Evolutionary conservation across 768 basidiomycete genomes (phyloP).

Genomic region (Hortiboletus flavorubellus): DNA sequence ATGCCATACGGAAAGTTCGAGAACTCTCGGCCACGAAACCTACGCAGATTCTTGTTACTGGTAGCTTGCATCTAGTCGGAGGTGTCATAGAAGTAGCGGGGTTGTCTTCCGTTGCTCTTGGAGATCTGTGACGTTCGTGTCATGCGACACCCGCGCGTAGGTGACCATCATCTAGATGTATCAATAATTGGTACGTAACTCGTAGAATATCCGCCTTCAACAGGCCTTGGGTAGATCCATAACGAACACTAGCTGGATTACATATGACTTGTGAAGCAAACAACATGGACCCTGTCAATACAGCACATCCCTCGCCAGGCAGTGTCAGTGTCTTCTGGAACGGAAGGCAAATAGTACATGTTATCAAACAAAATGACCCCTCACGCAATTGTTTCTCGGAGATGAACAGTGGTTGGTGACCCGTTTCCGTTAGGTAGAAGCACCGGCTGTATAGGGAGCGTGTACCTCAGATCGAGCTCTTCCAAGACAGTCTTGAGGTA

Average conservation of each 20-base stretch:
- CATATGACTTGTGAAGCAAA: background rate
- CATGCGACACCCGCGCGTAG: background rate
- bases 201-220: slow-evolving; percentile 34
- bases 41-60: slow-evolving; percentile 76
- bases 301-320: background rate
- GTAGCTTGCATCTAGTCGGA: slow-evolving; percentile 91
- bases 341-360: background rate
- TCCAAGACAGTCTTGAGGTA: slow-evolving; percentile 67
- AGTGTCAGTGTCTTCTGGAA: background rate
- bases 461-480: slow-evolving; percentile 70
- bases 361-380: background rate
- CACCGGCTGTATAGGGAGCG: slow-evolving; percentile 70
- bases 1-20: slow-evolving; percentile 72
- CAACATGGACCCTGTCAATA: background rate
- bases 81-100: slow-evolving; percentile 91
- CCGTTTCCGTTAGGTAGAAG: slow-evolving; percentile 39
- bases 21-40: slow-evolving; percentile 32
- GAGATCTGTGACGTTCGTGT: slow-evolving; percentile 20
- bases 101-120: slow-evolving; percentile 66
- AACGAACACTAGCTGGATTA: background rate
- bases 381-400: background rate
- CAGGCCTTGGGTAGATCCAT: slow-evolving; percentile 19
- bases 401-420: background rate
- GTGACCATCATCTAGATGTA: slow-evolving; percentile 2
- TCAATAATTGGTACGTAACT: slow-evolving; percentile 7